Conservation (phyloP, 108 stramenopile genomes). For the Pseudonitzschia pungens region DNA sequence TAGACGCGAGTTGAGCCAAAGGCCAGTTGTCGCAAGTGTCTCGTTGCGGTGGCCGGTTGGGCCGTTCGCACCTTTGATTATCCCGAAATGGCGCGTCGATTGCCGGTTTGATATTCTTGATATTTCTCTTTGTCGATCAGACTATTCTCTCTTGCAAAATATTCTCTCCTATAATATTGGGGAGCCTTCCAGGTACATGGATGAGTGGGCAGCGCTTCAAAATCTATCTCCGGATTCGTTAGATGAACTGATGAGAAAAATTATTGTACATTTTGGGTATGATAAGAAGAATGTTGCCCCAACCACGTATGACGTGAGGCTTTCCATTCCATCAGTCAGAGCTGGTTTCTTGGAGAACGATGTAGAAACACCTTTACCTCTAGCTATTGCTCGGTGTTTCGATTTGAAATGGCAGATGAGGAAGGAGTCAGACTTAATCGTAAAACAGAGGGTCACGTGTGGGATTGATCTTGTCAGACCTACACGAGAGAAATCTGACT, state of each 20-base stretch:
- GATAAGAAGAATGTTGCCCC: slow-evolving; percentile 76
- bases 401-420: slow-evolving; percentile 44
- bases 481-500: not conserved
- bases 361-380: not conserved
- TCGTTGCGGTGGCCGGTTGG: slow-evolving; percentile 64
- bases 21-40: slow-evolving; percentile 25
- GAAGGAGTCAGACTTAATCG: slow-evolving; percentile 46
- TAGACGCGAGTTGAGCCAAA: slow-evolving; percentile 37
- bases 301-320: slow-evolving; percentile 56
- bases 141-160: slow-evolving; percentile 65
- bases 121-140: slow-evolving; percentile 42
- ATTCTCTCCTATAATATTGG: slow-evolving; percentile 62
- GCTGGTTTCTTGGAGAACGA: slow-evolving; percentile 22
- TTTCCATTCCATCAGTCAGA: slow-evolving; percentile 31
- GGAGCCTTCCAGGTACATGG: slow-evolving; percentile 63
- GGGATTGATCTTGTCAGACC: slow-evolving; percentile 29
- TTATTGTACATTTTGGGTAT: slow-evolving; percentile 70
- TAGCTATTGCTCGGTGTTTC: slow-evolving; percentile 36
- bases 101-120: slow-evolving; percentile 44
- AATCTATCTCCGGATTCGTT: slow-evolving; percentile 31
- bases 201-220: slow-evolving; percentile 63
- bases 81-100: slow-evolving; percentile 67
- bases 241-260: slow-evolving; percentile 33
- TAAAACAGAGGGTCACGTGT: slow-evolving; percentile 37
- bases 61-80: slow-evolving; percentile 44